These are phyloP conservation scores for Magnaporthiopsis rhizophila DNA, from an alignment of 2,329 filamentous ascomycete species.

Conservation along the genomic window DNA sequence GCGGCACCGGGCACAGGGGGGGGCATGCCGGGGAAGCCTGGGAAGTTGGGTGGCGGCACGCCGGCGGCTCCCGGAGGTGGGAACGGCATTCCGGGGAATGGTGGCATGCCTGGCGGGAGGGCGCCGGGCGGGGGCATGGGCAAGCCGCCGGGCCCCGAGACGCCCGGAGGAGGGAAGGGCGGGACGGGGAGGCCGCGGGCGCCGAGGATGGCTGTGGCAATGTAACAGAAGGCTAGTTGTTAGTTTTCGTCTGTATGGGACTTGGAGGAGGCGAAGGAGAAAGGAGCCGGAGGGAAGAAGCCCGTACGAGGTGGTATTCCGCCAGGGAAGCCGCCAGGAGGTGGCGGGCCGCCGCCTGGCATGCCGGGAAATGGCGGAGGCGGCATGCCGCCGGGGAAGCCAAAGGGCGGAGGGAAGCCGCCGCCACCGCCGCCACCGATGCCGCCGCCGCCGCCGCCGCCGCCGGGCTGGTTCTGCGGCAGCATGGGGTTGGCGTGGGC, in stretches of 20 bases:
- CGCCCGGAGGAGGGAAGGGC: constrained; percentile 17
- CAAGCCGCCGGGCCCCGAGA: constrained; percentile 30
- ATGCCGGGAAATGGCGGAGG: constrained; percentile 17
- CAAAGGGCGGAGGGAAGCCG: constrained; percentile 20
- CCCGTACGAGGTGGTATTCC: constrained; percentile 7
- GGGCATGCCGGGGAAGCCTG: constrained; percentile 32
- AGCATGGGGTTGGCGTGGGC: constrained; percentile 79
- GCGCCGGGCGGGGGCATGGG: constrained; percentile 40
- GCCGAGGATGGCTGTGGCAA: not conserved
- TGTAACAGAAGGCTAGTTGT: not conserved
- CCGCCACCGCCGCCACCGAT: constrained; percentile 39
- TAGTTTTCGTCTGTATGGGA: not conserved
- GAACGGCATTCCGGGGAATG: constrained; percentile 34
- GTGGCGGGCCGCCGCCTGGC: constrained; percentile 15
- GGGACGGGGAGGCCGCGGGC: constrained; percentile 23
- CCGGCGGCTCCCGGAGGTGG: constrained; percentile 21
- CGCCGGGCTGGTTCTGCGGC: constrained; percentile 56
- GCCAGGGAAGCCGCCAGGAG: constrained; percentile 9
- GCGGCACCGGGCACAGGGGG: constrained; percentile 19
- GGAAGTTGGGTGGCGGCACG: constrained; percentile 29
- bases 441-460: constrained; percentile 15
- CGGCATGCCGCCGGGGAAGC: constrained; percentile 24
- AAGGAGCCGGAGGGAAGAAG: not conserved
- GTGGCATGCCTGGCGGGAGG: constrained; percentile 29
- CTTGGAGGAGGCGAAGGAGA: not conserved